Base-by-base conservation (phyloP, 1,284 basidiomycete genomes). In the Rhizoctonia solani region DNA sequence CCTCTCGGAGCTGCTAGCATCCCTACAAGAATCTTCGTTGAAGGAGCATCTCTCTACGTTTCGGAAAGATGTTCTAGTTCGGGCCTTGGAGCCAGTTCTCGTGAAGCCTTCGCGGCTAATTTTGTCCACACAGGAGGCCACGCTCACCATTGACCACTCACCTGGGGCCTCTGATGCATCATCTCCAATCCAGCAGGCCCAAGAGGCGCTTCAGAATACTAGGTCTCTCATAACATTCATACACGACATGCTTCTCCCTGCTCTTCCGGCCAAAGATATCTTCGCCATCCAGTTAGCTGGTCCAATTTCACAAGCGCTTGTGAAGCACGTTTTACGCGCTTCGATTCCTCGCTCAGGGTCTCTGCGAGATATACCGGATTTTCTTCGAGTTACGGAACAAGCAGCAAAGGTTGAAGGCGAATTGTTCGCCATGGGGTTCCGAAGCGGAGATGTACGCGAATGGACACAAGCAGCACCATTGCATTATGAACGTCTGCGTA, bases 401-500 rank as follows among this genome's bases (percentile, higher is more conserved):
- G 85, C 87, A 2, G 84, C 88, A 0, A 73, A 76, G 0, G 87
- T 91, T 55, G 92, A 94, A 76, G 78, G 81, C 11, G 77, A 79
- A 32, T 81, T 83, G 68, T 74, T 88, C 21, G 73, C 82, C n/a
- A 21, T 53, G 8, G 81, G 82, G 14, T 83, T 82, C 54, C 81
- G 81, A 3, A 68, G 71, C 4, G 77, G 78, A 5, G 85, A 87
- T 49, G 78, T 74, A 70, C 75, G 55, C 8, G 59, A 71, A 4
- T 92, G 90, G 90, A 82, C 81, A 2, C 81, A 85, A 61, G 81
- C 82, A 2, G 79, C 89, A 19, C 81, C 83, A 30, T 77, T 81
- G 1, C 90, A 92, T 75, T 92, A 90, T 73, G 90, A 91, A 75
- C 83, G 85, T 68, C 84, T 85, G 72, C 77, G 89, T 70, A 81